Percentiles rank a stretch among this genome's conserved stretches.
phyloP scores from a whole-genome alignment of 495 filamentous ascomycete genomes.

The Penicillium bovifimosum region DNA sequence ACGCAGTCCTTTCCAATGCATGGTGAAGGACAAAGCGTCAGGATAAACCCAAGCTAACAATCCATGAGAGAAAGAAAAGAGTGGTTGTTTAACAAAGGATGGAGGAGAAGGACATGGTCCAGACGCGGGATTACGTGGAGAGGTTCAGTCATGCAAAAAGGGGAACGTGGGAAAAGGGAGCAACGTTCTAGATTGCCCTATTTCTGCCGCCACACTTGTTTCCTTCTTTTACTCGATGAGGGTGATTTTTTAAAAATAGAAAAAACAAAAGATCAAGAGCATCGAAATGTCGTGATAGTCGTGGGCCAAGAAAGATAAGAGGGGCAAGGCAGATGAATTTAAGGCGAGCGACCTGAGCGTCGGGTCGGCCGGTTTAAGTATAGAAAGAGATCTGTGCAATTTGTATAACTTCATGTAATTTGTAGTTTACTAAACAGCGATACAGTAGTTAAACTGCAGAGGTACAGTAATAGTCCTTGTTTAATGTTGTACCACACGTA shows the following conservation, averaged over 20 bases:
- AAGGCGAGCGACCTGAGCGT: conserved; percentile 12
- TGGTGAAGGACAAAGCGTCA: conserved; percentile 17
- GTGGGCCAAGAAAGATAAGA: conserved; percentile 1
- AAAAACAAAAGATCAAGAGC: neutral
- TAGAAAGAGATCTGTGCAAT: neutral
- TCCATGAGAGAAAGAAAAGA: neutral
- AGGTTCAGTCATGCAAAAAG: conserved; percentile 27
- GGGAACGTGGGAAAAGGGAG: conserved; percentile 21
- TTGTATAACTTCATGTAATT: neutral
- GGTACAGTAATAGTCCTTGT: no score
- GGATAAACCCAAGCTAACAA: neutral
- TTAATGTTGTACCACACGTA: no score
- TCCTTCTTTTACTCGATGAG: neutral
- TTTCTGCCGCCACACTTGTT: neutral
- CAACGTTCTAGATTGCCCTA: conserved; percentile 5
- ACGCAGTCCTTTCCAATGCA: conserved; percentile 47
- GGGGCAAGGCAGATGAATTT: conserved; percentile 18
- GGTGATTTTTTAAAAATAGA: neutral
- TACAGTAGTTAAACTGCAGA: no score
- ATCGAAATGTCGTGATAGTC: neutral
- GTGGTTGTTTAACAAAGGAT: no score
- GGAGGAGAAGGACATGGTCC: conserved; percentile 18
- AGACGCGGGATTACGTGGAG: conserved; percentile 24
- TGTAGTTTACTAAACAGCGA: no score
- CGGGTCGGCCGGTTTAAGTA: conserved; percentile 3